A percentile compares a stretch with the other conserved stretches of the same genome.
phyloP scores from a whole-genome alignment of 495 filamentous ascomycete genomes.

The Penicillium taxi region DNA sequence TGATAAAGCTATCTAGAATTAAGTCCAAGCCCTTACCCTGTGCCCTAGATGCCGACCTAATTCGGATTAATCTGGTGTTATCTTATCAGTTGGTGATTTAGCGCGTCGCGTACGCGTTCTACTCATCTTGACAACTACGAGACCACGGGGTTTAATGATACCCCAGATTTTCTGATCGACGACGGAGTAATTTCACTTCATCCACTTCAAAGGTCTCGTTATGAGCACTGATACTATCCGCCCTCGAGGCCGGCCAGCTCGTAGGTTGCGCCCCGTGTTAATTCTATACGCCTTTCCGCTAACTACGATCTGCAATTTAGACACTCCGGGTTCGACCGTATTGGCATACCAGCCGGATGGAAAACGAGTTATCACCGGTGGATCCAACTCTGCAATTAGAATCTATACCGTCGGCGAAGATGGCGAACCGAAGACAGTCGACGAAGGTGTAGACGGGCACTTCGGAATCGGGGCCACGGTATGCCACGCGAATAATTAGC shows the following conservation, averaged over 20 bases:
- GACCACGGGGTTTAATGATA: conserved; percentile 3
- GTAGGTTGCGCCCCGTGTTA: conserved; percentile 21
- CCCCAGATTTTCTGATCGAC: conserved; percentile 5
- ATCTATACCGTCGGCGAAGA: conserved; percentile 85
- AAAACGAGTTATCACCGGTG: conserved; percentile 68
- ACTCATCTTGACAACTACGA: conserved; percentile 7
- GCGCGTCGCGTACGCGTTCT: conserved; percentile 26
- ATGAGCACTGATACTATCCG: conserved; percentile 37
- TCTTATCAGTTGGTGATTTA: no score
- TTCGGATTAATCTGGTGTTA: conserved; percentile 22
- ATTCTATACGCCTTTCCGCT: conserved; percentile 2
- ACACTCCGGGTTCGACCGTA: conserved; percentile 60
- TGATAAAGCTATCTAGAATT: no score
- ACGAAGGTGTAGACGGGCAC: conserved; percentile 73
- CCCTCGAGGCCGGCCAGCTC: conserved; percentile 39
- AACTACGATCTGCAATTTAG: conserved; percentile 27
- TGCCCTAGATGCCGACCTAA: conserved; percentile 31
- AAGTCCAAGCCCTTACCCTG: conserved; percentile 32
- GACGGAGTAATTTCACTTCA: not conserved
- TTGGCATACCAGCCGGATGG: conserved; percentile 64
- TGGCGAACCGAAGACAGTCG: conserved; percentile 83
- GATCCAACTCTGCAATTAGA: conserved; percentile 82
- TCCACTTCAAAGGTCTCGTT: not conserved
- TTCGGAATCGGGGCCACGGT: conserved; percentile 66
- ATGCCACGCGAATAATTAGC: conserved; percentile 15